A percentile compares a stretch with the other conserved stretches of the same genome.
Evolutionary conservation across 176 grass and related monocot species (phyloP).

Genomic region (Guadua angustifolia): DNA sequence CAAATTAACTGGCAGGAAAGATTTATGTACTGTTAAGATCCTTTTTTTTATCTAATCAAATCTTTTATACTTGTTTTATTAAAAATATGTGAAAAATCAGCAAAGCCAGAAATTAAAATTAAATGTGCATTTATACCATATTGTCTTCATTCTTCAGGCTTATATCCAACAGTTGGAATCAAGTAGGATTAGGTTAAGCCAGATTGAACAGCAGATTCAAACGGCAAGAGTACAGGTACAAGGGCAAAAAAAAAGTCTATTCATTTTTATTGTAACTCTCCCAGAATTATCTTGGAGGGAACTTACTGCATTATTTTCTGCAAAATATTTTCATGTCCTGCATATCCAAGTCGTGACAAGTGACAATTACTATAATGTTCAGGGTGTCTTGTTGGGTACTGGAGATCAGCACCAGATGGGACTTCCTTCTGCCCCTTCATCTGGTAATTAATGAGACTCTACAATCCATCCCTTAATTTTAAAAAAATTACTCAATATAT

Average conservation of each 20-base stretch:
- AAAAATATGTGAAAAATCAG: background rate
- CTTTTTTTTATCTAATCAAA: background rate
- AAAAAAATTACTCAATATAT: background rate
- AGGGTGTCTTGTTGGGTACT: conserved; percentile 53
- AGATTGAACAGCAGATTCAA: conserved; percentile 79
- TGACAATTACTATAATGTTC: conserved; percentile 28
- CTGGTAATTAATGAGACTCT: conserved; percentile 48
- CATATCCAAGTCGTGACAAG: conserved; percentile 2
- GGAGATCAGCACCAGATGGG: conserved; percentile 44
- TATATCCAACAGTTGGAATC: conserved; percentile 89
- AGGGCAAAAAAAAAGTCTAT: background rate
- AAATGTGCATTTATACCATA: background rate
- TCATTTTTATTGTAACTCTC: background rate
- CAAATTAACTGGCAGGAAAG: background rate
- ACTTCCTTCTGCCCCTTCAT: conserved; percentile 43
- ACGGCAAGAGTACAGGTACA: conserved; percentile 71
- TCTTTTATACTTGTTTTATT: background rate
- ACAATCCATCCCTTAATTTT: background rate
- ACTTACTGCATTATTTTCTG: background rate
- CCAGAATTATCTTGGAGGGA: background rate
- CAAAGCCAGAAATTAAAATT: background rate
- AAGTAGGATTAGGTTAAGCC: conserved; percentile 69
- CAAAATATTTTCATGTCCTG: background rate
- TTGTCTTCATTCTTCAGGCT: conserved; percentile 57
- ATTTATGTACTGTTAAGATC: background rate